Percentiles rank a stretch among this genome's conserved stretches.
These are phyloP conservation scores for Citropsis articulata DNA, from an alignment of 345 rosid species.

Conservation along the genomic window DNA sequence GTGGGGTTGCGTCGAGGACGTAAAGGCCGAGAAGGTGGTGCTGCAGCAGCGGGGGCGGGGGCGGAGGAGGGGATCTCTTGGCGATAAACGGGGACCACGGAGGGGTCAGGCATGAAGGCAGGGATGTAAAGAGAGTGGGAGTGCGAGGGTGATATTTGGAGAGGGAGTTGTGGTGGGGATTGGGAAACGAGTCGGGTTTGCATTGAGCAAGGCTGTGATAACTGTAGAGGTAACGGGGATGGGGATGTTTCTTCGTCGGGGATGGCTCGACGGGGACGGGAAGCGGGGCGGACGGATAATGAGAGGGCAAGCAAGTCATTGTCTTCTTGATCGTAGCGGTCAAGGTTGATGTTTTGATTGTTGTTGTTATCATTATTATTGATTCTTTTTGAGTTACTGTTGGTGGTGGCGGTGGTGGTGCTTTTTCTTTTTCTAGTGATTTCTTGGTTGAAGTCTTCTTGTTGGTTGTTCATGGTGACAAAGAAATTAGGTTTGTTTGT, in stretches of 20 bases:
- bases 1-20: slow-evolving; percentile 29
- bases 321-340: slow-evolving; percentile 2
- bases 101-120: background rate
- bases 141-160: slow-evolving; percentile 12
- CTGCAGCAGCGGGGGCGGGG: background rate
- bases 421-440: slow-evolving; percentile 11
- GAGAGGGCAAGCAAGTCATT: slow-evolving; percentile 22
- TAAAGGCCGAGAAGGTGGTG: background rate
- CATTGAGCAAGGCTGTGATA: background rate
- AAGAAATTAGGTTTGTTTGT: background rate
- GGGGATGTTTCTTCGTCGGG: background rate
- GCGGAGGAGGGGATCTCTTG: background rate
- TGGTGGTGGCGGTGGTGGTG: background rate
- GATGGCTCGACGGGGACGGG: background rate
- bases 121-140: background rate
- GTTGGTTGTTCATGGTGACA: background rate
- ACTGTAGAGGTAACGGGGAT: background rate
- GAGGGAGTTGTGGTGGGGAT: slow-evolving; percentile 1
- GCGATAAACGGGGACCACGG: background rate
- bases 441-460: background rate
- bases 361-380: background rate
- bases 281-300: background rate
- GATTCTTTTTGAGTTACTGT: background rate
- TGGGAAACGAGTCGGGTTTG: background rate
- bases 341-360: background rate